These are phyloP conservation scores for Cladobotryum protrusum DNA, from an alignment of 2,329 filamentous ascomycete species.

Conservation along the genomic window DNA sequence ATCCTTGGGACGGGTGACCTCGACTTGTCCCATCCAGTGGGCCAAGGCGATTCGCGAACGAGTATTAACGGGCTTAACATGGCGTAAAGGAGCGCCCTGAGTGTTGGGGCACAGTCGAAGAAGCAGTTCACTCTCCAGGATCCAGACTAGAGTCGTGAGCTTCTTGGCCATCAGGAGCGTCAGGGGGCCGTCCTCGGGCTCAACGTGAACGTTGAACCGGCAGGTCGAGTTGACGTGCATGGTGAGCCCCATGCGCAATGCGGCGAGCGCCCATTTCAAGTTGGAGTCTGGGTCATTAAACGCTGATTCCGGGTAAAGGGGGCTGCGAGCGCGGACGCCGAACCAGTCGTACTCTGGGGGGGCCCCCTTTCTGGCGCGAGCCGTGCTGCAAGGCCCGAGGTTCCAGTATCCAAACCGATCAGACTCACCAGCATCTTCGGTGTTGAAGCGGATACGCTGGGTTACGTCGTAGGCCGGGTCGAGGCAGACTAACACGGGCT, in stretches of 20 bases:
- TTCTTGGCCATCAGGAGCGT: constrained; percentile 9
- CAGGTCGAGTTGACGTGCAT: constrained; percentile 22
- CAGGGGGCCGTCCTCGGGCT: not conserved
- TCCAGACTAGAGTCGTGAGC: constrained; percentile 13
- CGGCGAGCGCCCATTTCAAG: constrained; percentile 1
- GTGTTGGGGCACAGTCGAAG: constrained; percentile 1
- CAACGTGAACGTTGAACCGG: constrained; percentile 13
- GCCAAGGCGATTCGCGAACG: constrained; percentile 1
- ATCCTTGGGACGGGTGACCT: constrained; percentile 1
- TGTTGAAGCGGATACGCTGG: not conserved
- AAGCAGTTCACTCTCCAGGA: constrained; percentile 12
- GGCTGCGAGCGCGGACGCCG: constrained; percentile 21
- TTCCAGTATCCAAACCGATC: constrained; percentile 11
- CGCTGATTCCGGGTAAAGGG: constrained; percentile 2
- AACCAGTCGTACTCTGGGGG: constrained; percentile 21
- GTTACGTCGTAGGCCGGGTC: constrained; percentile 5
- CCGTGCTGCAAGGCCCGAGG: constrained; percentile 10
- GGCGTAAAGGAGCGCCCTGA: not conserved
- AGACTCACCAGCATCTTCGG: not conserved
- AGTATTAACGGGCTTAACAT: constrained; percentile 3
- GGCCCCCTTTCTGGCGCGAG: constrained; percentile 2
- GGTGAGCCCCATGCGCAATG: constrained; percentile 13
- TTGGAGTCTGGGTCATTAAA: not conserved
- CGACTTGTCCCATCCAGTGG: constrained; percentile 1
- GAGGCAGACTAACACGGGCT: constrained; percentile 8